A percentile compares a stretch with the other conserved stretches of the same genome.
These are phyloP conservation scores for Cyberlindnera subsufficiens DNA, from an alignment of 805 yeast genomes.

Conservation along the genomic window DNA sequence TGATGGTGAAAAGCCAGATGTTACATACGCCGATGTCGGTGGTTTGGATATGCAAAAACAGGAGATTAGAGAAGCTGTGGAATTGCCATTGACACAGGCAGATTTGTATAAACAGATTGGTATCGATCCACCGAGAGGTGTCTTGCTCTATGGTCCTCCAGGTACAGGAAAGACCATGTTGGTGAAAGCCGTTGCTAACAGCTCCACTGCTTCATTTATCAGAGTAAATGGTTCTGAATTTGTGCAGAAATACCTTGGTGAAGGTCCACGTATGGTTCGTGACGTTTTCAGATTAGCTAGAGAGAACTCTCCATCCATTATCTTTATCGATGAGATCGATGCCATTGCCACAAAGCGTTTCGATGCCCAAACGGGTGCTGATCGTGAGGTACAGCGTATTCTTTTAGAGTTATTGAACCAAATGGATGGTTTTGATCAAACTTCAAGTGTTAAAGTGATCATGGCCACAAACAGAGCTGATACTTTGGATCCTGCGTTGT, in stretches of 20 bases:
- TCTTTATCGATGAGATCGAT: slow-evolving; percentile 97
- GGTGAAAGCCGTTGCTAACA: slow-evolving; percentile 97
- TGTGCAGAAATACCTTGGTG: slow-evolving; percentile 97
- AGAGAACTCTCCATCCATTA: slow-evolving; percentile 95
- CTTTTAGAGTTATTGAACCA: slow-evolving; percentile 92
- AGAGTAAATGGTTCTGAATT: slow-evolving; percentile 98
- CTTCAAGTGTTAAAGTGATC: slow-evolving; percentile 91
- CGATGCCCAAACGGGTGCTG: slow-evolving; percentile 99
- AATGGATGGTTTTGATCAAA: slow-evolving; percentile 99
- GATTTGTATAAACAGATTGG: slow-evolving; percentile 97
- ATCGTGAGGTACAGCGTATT: slow-evolving; percentile 98
- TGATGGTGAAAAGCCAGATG: slow-evolving; percentile 88
- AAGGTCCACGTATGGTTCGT: slow-evolving; percentile 99
- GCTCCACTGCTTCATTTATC: slow-evolving; percentile 91
- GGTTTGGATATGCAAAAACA: slow-evolving; percentile 99
- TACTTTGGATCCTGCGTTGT: slow-evolving; percentile 94
- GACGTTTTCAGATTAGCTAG: slow-evolving; percentile 96
- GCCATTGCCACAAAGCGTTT: slow-evolving; percentile 99
- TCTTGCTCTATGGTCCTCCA: slow-evolving; percentile 96
- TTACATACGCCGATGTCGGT: slow-evolving; percentile 95
- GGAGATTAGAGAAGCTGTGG: slow-evolving; percentile 98
- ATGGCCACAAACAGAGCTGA: slow-evolving; percentile 99
- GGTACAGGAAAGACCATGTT: slow-evolving; percentile 99
- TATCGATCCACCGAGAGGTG: slow-evolving; percentile 98
- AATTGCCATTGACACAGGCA: slow-evolving; percentile 91